These are phyloP conservation scores for Boletus vinaceobasis DNA, from an alignment of 768 basidiomycete species.

Conservation along the genomic window DNA sequence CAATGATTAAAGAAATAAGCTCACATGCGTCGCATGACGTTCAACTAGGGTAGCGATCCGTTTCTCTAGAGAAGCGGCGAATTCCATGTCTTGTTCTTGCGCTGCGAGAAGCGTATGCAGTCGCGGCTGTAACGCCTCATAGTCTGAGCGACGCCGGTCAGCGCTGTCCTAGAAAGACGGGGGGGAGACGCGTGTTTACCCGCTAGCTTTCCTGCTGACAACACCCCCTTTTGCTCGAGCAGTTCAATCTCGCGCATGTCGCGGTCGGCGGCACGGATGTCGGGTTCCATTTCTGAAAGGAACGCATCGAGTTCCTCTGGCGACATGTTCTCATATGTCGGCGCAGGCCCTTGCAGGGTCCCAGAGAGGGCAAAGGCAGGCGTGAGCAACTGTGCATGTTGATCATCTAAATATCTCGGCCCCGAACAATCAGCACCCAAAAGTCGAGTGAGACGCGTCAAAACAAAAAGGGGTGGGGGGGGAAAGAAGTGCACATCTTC, in stretches of 20 bases:
- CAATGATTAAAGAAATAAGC: slow-evolving; percentile 17
- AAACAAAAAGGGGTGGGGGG: background rate
- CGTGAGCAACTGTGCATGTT: slow-evolving; percentile 69
- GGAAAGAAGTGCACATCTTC: background rate
- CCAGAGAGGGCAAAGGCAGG: slow-evolving; percentile 77
- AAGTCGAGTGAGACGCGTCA: background rate
- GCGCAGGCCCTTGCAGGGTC: slow-evolving; percentile 43
- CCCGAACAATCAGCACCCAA: background rate
- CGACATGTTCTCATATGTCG: slow-evolving; percentile 64
- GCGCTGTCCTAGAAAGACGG: background rate
- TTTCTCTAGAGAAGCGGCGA: slow-evolving; percentile 60
- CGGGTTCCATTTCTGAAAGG: slow-evolving; percentile 76
- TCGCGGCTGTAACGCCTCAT: slow-evolving; percentile 66
- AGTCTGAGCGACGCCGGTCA: slow-evolving; percentile 38
- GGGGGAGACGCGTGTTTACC: slow-evolving; percentile 35
- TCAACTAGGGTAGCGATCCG: slow-evolving; percentile 66
- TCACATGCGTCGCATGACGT: slow-evolving; percentile 66
- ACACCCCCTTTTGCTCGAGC: slow-evolving; percentile 67
- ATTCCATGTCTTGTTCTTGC: slow-evolving; percentile 55
- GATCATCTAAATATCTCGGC: slow-evolving; percentile 52
- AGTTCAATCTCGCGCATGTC: slow-evolving; percentile 76
- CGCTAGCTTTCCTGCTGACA: slow-evolving; percentile 66
- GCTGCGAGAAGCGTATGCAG: slow-evolving; percentile 54
- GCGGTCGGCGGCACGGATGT: slow-evolving; percentile 77
- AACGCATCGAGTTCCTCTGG: slow-evolving; percentile 67